phyloP scores from a whole-genome alignment of 2,329 filamentous ascomycete genomes.

The Sclerotinia spermophila region DNA sequence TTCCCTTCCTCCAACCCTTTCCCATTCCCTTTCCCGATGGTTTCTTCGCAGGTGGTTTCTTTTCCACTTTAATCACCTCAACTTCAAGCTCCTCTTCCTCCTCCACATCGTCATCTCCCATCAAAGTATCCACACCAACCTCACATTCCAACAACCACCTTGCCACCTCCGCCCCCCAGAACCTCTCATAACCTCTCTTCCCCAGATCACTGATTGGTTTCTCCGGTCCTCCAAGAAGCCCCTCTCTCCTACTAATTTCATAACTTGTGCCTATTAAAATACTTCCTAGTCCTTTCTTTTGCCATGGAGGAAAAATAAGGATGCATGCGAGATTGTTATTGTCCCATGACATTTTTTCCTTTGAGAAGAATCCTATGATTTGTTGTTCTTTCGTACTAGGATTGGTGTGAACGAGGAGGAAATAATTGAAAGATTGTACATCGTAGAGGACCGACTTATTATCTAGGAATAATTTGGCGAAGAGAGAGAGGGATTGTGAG shows the following conservation, averaged over 20 bases:
- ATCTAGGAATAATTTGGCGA: slow-evolving; percentile 95
- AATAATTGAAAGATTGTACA: slow-evolving; percentile 90
- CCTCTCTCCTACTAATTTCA: slow-evolving; percentile 80
- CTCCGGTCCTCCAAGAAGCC: slow-evolving; percentile 84
- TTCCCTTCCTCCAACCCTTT: slow-evolving; percentile 18
- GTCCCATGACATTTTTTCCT: slow-evolving; percentile 98
- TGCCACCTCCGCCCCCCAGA: slow-evolving; percentile 81
- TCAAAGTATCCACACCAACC: slow-evolving; percentile 29
- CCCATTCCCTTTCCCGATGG: slow-evolving; percentile 15
- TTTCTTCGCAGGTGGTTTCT: not conserved
- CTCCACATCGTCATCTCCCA: slow-evolving; percentile 39
- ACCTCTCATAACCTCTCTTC: slow-evolving; percentile 74
- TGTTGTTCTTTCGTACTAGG: slow-evolving; percentile 44
- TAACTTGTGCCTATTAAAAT: slow-evolving; percentile 92
- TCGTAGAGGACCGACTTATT: slow-evolving; percentile 99
- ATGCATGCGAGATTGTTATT: slow-evolving; percentile 98
- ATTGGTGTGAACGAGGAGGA: slow-evolving; percentile 77
- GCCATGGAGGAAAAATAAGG: slow-evolving; percentile 91
- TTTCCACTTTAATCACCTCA: slow-evolving; percentile 42
- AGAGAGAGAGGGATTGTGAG: slow-evolving; percentile 91
- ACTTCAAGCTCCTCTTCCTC: slow-evolving; percentile 40
- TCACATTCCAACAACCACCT: slow-evolving; percentile 53
- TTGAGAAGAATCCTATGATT: slow-evolving; percentile 95
- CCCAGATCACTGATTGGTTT: slow-evolving; percentile 88
- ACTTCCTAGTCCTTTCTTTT: slow-evolving; percentile 81